These are phyloP conservation scores for Pseudogymnoascus sp. DNA, from an alignment of 2,329 filamentous ascomycete species.

Conservation along the genomic window DNA sequence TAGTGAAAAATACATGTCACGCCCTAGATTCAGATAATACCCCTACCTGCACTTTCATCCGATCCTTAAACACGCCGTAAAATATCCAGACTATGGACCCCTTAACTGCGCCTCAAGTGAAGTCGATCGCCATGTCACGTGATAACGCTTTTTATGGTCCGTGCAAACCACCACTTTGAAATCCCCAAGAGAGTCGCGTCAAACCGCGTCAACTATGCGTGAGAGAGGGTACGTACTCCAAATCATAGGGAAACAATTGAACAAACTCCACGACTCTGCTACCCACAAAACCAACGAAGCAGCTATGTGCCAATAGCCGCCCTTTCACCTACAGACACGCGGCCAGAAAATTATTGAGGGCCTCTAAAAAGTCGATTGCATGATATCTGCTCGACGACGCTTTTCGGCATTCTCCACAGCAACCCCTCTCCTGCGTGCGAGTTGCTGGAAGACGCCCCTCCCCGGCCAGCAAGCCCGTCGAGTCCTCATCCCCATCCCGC, in stretches of 20 bases:
- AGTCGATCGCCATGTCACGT: neutral
- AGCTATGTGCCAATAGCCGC: neutral
- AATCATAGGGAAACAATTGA: neutral
- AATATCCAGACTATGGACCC: neutral
- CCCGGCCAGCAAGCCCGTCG: neutral
- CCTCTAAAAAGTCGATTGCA: conserved; percentile 22
- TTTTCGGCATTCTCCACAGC: conserved; percentile 23
- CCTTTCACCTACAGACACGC: neutral
- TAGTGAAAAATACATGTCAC: neutral
- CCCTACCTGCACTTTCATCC: neutral
- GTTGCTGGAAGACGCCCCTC: conserved; percentile 22
- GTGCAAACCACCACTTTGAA: neutral
- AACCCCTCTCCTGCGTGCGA: conserved; percentile 21
- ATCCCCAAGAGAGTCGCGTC: conserved; percentile 3
- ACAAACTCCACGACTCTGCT: neutral
- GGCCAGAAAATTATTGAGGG: neutral
- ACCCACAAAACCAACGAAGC: neutral
- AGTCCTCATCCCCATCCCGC: conserved; percentile 11
- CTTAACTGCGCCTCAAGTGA: neutral
- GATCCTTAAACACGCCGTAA: neutral
- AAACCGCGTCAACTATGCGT: neutral
- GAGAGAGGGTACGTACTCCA: neutral
- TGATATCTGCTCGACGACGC: conserved; percentile 23
- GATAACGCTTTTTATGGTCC: neutral
- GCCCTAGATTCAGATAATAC: neutral